These are phyloP conservation scores for Cenococcum geophilum DNA, from an alignment of 495 filamentous ascomycete genomes.

Conservation along the genomic window DNA sequence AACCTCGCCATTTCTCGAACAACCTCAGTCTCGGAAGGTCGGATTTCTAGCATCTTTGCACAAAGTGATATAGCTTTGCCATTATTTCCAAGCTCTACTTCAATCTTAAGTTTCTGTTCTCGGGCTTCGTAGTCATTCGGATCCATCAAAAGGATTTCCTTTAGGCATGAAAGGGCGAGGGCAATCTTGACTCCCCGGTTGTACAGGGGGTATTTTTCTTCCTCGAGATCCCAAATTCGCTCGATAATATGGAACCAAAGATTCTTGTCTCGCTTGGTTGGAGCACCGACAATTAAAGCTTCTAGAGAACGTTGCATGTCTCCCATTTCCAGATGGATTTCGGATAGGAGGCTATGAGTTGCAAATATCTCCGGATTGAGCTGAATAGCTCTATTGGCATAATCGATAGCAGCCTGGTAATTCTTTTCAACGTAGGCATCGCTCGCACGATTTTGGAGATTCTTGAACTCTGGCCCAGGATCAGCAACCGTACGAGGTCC, in stretches of 20 bases:
- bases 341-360: conserved; percentile 68
- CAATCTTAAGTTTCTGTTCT: conserved; percentile 39
- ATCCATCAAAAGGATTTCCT: conserved; percentile 59
- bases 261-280: conserved; percentile 58
- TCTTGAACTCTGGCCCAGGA: conserved; percentile 67
- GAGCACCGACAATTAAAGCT: conserved; percentile 64
- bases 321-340: conserved; percentile 63
- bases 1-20: conserved; percentile 23
- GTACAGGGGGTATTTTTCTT: conserved; percentile 37
- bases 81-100: conserved; percentile 13
- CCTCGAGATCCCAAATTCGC: conserved; percentile 57
- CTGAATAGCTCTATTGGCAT: conserved; percentile 63
- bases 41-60: conserved; percentile 18
- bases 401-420: conserved; percentile 56
- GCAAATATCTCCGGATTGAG: conserved; percentile 78
- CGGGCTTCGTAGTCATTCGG: conserved; percentile 52
- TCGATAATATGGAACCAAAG: conserved; percentile 65
- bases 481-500: conserved; percentile 68
- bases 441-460: conserved; percentile 62
- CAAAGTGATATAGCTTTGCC: conserved; percentile 20
- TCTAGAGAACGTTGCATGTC: conserved; percentile 60
- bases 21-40: conserved; percentile 19
- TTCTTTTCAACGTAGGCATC: conserved; percentile 57
- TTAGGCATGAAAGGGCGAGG: conserved; percentile 60
- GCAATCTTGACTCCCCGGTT: conserved; percentile 35